Evolutionary conservation across 306 rosid species (phyloP).

Genomic region (Fagus crenata): DNA sequence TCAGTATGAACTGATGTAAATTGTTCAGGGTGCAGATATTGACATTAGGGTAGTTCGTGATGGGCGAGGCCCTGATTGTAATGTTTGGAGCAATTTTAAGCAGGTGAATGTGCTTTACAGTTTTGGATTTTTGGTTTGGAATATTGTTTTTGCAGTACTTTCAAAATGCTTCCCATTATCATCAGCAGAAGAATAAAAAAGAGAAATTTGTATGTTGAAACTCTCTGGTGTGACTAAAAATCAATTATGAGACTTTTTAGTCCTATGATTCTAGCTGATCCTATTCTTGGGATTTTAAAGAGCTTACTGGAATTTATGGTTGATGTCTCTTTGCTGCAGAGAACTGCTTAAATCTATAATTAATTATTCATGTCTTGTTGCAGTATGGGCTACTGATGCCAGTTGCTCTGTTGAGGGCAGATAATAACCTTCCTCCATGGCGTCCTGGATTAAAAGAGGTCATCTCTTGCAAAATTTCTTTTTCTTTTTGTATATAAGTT

Average conservation of each 20-base stretch:
- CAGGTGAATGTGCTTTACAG: constrained; percentile 57
- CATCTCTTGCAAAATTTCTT: background rate
- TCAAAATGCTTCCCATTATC: background rate
- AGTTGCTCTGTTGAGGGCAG: constrained; percentile 81
- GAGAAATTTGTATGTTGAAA: background rate
- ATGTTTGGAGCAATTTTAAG: constrained; percentile 97
- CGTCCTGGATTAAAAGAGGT: constrained; percentile 91
- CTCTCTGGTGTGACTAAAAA: background rate
- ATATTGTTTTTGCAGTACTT: background rate
- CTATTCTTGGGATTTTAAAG: background rate
- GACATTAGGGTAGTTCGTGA: constrained; percentile 97
- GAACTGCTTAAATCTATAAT: constrained; percentile 13
- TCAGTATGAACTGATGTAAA: constrained; percentile 35
- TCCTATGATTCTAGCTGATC: background rate
- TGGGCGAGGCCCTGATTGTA: constrained; percentile 96
- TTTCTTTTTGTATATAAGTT: background rate
- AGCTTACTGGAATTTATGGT: background rate
- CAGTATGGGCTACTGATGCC: constrained; percentile 90
- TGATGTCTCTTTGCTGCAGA: background rate
- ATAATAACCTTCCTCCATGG: constrained; percentile 98
- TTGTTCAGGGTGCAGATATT: constrained; percentile 93
- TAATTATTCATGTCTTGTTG: constrained; percentile 35
- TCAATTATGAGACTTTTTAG: background rate
- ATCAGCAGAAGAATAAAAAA: background rate
- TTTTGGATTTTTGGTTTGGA: constrained; percentile 6